Evolutionary conservation across 139 green algal species (phyloP).

Genomic region (Deuterostichococcus epilithicus): DNA sequence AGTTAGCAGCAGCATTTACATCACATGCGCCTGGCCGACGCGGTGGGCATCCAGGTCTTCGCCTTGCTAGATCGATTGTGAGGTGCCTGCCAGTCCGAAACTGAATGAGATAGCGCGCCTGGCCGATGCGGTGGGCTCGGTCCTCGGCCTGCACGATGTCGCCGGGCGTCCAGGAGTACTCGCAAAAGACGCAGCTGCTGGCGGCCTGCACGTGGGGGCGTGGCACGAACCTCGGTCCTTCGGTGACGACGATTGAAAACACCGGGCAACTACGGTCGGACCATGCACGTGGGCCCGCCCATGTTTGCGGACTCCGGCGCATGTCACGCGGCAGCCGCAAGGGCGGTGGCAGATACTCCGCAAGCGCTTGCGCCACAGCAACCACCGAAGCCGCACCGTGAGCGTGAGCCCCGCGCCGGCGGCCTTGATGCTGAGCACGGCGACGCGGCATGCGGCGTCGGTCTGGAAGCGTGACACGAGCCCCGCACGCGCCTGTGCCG

Average conservation of each 20-base stretch:
- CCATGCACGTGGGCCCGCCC: too few species aligned
- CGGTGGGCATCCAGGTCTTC: too few species aligned
- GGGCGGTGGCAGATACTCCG: too few species aligned
- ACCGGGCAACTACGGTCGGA: too few species aligned
- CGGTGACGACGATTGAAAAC: too few species aligned
- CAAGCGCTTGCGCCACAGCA: background rate
- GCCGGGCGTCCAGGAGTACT: constrained; percentile 57
- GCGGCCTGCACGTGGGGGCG: background rate
- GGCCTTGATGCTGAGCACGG: constrained; percentile 68
- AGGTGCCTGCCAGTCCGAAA: background rate
- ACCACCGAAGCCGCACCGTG: constrained; percentile 25
- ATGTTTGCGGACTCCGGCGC: too few species aligned
- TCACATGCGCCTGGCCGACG: too few species aligned
- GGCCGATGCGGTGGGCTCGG: constrained; percentile 66
- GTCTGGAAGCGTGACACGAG: constrained; percentile 57
- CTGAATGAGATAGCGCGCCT: constrained; percentile 6
- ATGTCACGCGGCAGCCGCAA: background rate
- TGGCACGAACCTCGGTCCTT: too few species aligned
- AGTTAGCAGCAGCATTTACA: too few species aligned
- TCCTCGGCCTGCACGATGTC: constrained; percentile 58
- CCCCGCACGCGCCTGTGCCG: constrained; percentile 30
- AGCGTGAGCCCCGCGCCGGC: constrained; percentile 81
- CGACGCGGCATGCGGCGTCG: constrained; percentile 39
- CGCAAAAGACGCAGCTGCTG: constrained; percentile 58
- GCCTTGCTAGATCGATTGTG: too few species aligned